Conservation (phyloP, 2,329 filamentous ascomycete species). For the Aspergillus persii region DNA sequence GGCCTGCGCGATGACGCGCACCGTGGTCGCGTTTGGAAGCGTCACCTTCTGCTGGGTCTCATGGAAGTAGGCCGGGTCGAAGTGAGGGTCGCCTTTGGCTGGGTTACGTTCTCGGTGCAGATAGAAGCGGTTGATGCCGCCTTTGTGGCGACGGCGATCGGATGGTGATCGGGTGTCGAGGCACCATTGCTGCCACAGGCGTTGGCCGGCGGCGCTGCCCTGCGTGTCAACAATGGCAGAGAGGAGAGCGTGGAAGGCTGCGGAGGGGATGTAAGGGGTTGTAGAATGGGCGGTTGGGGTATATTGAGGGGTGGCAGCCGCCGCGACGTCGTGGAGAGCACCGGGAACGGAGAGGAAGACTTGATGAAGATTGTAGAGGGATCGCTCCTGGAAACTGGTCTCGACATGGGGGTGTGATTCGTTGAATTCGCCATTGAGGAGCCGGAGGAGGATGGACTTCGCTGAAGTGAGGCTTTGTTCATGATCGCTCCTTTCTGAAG, state of each 20-base stretch:
- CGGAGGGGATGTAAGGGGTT: slow-evolving; percentile 31
- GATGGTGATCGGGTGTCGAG: slow-evolving; percentile 24
- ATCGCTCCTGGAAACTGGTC: slow-evolving; percentile 27
- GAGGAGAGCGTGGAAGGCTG: slow-evolving; percentile 54
- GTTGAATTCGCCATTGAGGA: slow-evolving; percentile 37
- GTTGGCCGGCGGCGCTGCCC: slow-evolving; percentile 48
- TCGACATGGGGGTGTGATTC: slow-evolving; percentile 17
- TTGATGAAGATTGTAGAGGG: slow-evolving; percentile 28
- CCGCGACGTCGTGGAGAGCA: slow-evolving; percentile 27
- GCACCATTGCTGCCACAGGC: slow-evolving; percentile 51
- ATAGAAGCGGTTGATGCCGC: slow-evolving; percentile 29
- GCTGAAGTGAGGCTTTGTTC: slow-evolving; percentile 23
- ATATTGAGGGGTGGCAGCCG: slow-evolving; percentile 15
- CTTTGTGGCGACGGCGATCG: slow-evolving; percentile 22
- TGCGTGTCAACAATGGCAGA: slow-evolving; percentile 52
- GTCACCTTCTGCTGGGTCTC: slow-evolving; percentile 28
- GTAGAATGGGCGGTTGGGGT: slow-evolving; percentile 15
- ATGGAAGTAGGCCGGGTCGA: slow-evolving; percentile 24
- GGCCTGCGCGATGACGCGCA: slow-evolving; percentile 36
- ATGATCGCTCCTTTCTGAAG: slow-evolving; percentile 9
- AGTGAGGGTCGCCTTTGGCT: slow-evolving; percentile 23
- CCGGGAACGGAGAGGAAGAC: slow-evolving; percentile 35
- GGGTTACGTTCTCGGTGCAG: slow-evolving; percentile 21
- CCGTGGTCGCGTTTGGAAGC: slow-evolving; percentile 33
- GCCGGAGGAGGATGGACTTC: slow-evolving; percentile 31